These are phyloP conservation scores for Rhodamnia argentea DNA, from an alignment of 345 rosid genomes.

Conservation along the genomic window DNA sequence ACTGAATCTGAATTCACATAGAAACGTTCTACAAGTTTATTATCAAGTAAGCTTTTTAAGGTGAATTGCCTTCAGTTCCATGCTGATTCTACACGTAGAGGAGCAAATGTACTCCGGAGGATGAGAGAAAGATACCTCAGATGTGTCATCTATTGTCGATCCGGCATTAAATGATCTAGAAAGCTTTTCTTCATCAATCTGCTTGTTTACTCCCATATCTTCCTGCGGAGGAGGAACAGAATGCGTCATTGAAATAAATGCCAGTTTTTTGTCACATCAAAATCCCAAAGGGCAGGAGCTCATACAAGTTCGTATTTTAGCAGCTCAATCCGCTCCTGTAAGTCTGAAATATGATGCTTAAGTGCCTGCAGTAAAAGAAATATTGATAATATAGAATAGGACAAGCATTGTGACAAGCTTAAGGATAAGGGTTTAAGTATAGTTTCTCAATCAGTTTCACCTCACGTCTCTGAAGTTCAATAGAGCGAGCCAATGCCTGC, in stretches of 20 bases:
- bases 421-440: background rate
- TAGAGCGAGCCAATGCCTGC: slow-evolving; percentile 74
- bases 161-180: slow-evolving; percentile 13
- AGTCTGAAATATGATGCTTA: slow-evolving; percentile 58
- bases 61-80: background rate
- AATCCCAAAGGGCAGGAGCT: background rate
- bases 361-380: slow-evolving; percentile 48
- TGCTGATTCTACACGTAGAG: background rate
- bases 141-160: slow-evolving; percentile 18
- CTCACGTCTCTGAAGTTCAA: slow-evolving; percentile 93
- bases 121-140: slow-evolving; percentile 34
- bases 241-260: background rate
- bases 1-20: background rate
- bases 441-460: slow-evolving; percentile 14
- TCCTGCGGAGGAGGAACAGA: slow-evolving; percentile 26
- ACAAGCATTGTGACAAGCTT: background rate
- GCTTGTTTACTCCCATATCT: slow-evolving; percentile 27
- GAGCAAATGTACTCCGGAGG: background rate
- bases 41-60: background rate
- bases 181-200: slow-evolving; percentile 20
- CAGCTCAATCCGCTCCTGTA: slow-evolving; percentile 50
- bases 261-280: background rate
- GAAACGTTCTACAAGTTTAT: background rate
- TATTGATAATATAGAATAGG: background rate
- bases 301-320: slow-evolving; percentile 47